Conservation (phyloP, 2,329 filamentous ascomycete genomes). For the Didymella pinodella region DNA sequence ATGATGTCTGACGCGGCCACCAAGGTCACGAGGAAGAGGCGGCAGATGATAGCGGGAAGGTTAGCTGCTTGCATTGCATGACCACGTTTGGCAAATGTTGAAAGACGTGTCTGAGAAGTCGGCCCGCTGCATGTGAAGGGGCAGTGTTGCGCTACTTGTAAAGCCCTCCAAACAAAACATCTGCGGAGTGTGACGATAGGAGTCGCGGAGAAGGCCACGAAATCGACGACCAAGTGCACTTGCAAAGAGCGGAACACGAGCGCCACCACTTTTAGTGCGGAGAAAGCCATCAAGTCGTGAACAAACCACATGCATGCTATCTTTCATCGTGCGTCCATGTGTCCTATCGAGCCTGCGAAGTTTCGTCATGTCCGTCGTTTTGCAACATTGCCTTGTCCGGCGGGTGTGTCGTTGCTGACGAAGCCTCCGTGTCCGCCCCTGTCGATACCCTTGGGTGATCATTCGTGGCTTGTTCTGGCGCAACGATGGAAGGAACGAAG, state of each 20-base stretch:
- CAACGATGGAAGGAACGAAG: too few species aligned
- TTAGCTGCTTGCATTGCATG: background rate
- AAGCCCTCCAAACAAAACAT: background rate
- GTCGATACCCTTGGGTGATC: too few species aligned
- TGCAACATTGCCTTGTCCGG: too few species aligned
- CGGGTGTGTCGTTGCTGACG: too few species aligned
- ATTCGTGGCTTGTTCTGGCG: too few species aligned
- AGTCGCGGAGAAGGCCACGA: background rate
- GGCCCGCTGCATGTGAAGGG: background rate
- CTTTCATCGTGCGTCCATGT: too few species aligned
- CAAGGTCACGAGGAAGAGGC: background rate
- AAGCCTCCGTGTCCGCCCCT: too few species aligned
- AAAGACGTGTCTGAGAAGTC: background rate
- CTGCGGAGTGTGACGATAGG: background rate
- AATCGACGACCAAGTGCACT: background rate
- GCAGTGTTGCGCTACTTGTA: background rate
- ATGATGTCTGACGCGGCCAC: slow-evolving; percentile 20
- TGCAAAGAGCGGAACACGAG: background rate
- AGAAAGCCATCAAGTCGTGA: too few species aligned
- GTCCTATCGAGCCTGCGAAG: too few species aligned
- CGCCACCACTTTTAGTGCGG: background rate
- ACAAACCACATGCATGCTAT: too few species aligned
- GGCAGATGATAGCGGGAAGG: background rate
- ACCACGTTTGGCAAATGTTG: too few species aligned
- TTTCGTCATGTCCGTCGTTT: too few species aligned